Evolutionary conservation across 1,139 yeast species (phyloP), one percentile per base, ranked within the genome.

Genomic region (Insectozyma bohioensis): DNA sequence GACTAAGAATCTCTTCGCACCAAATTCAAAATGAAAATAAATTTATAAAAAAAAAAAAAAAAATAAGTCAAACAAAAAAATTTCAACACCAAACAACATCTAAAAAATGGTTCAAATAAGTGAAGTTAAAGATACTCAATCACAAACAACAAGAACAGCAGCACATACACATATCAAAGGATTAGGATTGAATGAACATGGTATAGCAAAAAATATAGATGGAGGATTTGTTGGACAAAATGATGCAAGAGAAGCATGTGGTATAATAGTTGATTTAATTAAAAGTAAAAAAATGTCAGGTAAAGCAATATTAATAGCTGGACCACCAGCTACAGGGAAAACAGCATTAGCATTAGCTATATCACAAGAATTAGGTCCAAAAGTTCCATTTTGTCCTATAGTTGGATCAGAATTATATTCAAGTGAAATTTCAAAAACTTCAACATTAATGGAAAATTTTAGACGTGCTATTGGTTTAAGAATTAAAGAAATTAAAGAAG

Each of bases 241-340:
- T 9, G 87, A 82, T 47, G 98, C 99, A 10, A 77, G 98, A 58
- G 98, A 92, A 62, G 97, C 97, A 1, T 90, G 97, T 58, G 98
- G 98, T 42, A 82, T 94, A 34, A 77, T 92, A 44, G 97, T 92
- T 22, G 98, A 92, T 60, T 69, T 92, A 52, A 88, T 92, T 64
- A 90, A 88, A 62, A 84, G 92, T 24, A 87, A 86, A 55, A 88
- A 83, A 58, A 84, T 92, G 86, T 83, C 95, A 36, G 98, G 98
- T 18, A 86, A 88, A 56, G 98, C 97, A n/a, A 80, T 92, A 30
- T 64, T 92, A 42, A 70, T 92, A 35, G 97, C 98, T 0, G 98
- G 98, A 40, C 95, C 95, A 4, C 97, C 98, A 12, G 97, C 97
- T 3, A 90, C 97, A 4, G 98, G 98, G 53, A 92, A 92, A 61